phyloP scores from a whole-genome alignment of 139 green algal genomes.

The Limnomonas spitsbergensis region DNA sequence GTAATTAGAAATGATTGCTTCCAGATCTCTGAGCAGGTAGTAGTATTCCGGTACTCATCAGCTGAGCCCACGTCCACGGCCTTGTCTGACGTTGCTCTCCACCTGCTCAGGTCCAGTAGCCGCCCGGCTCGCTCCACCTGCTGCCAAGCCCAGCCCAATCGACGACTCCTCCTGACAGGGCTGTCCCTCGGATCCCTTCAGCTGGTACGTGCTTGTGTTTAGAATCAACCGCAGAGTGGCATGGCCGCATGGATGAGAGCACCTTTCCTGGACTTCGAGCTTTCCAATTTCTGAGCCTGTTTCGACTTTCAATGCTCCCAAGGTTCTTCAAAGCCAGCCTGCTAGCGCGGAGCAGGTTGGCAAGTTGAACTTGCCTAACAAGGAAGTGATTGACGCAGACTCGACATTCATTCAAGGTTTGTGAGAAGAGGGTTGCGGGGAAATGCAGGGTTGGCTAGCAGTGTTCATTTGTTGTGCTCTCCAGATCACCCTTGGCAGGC shows the following conservation, averaged over 20 bases:
- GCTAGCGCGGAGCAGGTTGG: neutral
- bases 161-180: neutral
- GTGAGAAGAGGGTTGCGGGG: neutral
- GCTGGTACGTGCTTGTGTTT: neutral
- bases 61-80: no score
- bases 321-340: neutral
- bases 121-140: no score
- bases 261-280: neutral
- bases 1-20: no score
- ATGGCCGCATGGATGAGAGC: neutral
- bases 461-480: neutral
- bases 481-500: neutral
- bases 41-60: no score
- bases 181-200: neutral
- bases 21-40: no score
- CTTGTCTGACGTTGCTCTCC: no score
- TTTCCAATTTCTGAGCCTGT: neutral
- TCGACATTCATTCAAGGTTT: conserved; percentile 3
- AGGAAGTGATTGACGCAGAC: neutral
- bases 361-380: neutral
- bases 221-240: neutral
- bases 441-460: neutral
- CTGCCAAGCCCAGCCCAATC: no score
- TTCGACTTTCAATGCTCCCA: neutral
- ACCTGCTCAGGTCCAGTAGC: no score